Evolutionary conservation across 2,329 filamentous ascomycete species (phyloP).

Genomic region (Clonostachys rosea): DNA sequence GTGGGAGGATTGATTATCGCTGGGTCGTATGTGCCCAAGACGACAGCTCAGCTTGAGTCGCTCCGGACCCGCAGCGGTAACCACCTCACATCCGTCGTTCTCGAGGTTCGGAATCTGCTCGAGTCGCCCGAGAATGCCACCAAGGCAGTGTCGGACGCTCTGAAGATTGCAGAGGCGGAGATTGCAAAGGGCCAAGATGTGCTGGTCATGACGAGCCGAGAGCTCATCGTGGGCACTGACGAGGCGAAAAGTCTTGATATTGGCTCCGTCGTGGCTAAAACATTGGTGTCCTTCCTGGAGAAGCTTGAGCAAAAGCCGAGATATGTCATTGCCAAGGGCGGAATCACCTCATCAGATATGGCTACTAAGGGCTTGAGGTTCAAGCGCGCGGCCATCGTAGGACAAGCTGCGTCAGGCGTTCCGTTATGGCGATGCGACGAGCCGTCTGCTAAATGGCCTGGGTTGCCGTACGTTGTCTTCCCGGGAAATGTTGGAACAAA

Average conservation of each 20-base stretch:
- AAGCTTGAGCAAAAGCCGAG: slow-evolving; percentile 40
- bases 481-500: slow-evolving; percentile 49
- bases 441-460: slow-evolving; percentile 39
- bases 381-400: slow-evolving; percentile 46
- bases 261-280: slow-evolving; percentile 42
- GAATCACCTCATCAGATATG: slow-evolving; percentile 55
- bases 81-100: slow-evolving; percentile 36
- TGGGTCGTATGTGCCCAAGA: slow-evolving; percentile 55
- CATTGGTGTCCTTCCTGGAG: slow-evolving; percentile 43
- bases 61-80: slow-evolving; percentile 29
- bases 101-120: slow-evolving; percentile 43
- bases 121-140: slow-evolving; percentile 22
- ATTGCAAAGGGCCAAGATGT: slow-evolving; percentile 44
- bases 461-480: slow-evolving; percentile 51
- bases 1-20: slow-evolving; percentile 49
- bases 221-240: slow-evolving; percentile 38
- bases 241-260: slow-evolving; percentile 48
- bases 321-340: slow-evolving; percentile 56
- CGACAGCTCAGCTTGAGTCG: slow-evolving; percentile 45
- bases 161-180: slow-evolving; percentile 25
- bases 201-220: slow-evolving; percentile 54
- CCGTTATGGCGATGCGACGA: slow-evolving; percentile 56
- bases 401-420: slow-evolving; percentile 52
- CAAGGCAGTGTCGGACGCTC: slow-evolving; percentile 18
- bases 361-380: slow-evolving; percentile 52